Evolutionary conservation across 2,329 filamentous ascomycete species (phyloP), one percentile per base, ranked within the genome.

Genomic region (Monosporascus ibericus): DNA sequence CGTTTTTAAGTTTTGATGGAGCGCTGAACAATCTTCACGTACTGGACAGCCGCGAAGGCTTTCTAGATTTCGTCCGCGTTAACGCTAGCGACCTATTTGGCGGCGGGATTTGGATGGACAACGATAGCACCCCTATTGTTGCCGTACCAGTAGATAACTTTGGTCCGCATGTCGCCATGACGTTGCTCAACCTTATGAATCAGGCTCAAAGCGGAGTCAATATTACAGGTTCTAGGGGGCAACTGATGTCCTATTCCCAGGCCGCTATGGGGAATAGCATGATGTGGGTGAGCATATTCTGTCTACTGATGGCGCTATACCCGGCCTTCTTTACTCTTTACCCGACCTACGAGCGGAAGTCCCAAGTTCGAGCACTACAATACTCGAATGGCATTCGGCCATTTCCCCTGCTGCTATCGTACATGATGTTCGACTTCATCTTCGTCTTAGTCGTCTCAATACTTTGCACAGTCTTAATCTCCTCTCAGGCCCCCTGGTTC

Each of bases 371-470:
- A 51, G 80, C 82, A 17, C 69, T 88, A 27, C 83, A 87, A 63
- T 88, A 86, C 68, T 86, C 82, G 58, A 88, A 88, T 60, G 85
- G 85, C 30, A 81, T 87, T 36, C 72, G 82, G 27, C 77, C 80
- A 3, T 71, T 80, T 5, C 81, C 84, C 2, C 67, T 87, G 2
- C 86, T 85, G 81, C 66, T 82, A 7, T 82, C 85, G 2, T 86
- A 88, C 62, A 74, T 80, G 8, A 60, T 75, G 5, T 87, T 87
- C 63, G 85, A 88, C 66, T 81, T 84, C 56, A 62, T 77, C 34
- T 81, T 86, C 52, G 78, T 86, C 2, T 53, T 86, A 18, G 46
- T 62, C 27, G 56, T 70, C 38, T 58, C 63, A 17, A 56, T 64
- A 17, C 58, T 77, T 3, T 63, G 83, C 36, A 75, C 78, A 0